A percentile compares a stretch with the other conserved stretches of the same genome.
phyloP scores from a whole-genome alignment of 169 alveolate species.

The Plasmodium sp. region DNA sequence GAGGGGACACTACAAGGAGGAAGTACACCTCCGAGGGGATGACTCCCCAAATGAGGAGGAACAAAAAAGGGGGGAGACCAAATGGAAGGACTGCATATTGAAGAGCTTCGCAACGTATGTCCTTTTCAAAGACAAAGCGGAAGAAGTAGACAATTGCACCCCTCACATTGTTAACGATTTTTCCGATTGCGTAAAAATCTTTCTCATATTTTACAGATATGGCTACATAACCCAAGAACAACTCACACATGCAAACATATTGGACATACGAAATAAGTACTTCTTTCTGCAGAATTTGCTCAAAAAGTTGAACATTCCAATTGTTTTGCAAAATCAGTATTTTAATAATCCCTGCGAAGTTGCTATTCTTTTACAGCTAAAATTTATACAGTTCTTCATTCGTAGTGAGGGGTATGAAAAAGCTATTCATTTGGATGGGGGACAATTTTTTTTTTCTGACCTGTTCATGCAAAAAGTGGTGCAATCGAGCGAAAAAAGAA shows the following conservation, averaged over 20 bases:
- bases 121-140: constrained; percentile 33
- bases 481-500: background rate
- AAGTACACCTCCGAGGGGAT: background rate
- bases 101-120: constrained; percentile 42
- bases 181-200: constrained; percentile 50
- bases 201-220: constrained; percentile 61
- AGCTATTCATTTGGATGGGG: constrained; percentile 28
- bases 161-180: constrained; percentile 56
- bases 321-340: constrained; percentile 31
- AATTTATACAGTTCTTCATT: constrained; percentile 59
- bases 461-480: background rate
- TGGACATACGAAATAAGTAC: constrained; percentile 26
- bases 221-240: constrained; percentile 38
- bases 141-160: background rate
- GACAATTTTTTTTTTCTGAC: background rate
- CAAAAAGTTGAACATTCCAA: constrained; percentile 55
- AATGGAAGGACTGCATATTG: background rate
- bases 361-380: constrained; percentile 64
- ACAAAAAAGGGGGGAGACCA: background rate
- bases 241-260: background rate
- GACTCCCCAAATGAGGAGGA: background rate
- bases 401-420: constrained; percentile 40
- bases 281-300: constrained; percentile 26
- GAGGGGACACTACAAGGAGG: background rate
- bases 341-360: constrained; percentile 69